Evolutionary conservation across 225 moss, liverwort and hornwort species (phyloP).

Genomic region (Asterella californica): DNA sequence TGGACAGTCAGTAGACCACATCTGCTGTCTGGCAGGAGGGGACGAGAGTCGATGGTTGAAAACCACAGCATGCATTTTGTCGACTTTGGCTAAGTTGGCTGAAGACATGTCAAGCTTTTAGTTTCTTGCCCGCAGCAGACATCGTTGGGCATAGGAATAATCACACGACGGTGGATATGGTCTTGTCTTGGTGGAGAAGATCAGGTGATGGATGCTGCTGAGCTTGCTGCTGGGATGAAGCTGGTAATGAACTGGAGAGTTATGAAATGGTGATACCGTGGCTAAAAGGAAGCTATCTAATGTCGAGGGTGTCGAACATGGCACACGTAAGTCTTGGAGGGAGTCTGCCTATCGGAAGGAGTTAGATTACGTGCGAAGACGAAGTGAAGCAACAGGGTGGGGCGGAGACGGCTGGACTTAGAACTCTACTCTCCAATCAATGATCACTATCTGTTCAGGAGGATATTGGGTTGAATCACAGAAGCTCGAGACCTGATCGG

Average conservation of each 20-base stretch:
- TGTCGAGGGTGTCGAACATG: background rate
- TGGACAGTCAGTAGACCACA: too few relatives aligned
- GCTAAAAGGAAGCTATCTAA: too few relatives aligned
- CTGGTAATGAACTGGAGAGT: background rate
- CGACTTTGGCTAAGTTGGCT: too few relatives aligned
- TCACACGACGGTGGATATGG: background rate
- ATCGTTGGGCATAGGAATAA: background rate
- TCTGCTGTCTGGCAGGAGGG: too few relatives aligned
- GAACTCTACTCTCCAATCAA: background rate
- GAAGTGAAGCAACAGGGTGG: background rate
- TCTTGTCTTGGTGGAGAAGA: background rate
- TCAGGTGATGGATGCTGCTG: background rate
- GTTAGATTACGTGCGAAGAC: background rate
- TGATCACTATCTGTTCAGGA: too few relatives aligned
- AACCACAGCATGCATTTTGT: too few relatives aligned
- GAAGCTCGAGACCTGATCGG: background rate
- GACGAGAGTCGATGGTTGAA: too few relatives aligned
- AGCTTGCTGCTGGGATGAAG: background rate
- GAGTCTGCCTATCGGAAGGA: background rate
- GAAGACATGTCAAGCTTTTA: background rate
- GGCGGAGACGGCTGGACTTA: background rate
- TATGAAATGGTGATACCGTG: background rate
- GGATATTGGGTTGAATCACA: background rate
- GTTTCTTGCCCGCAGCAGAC: background rate
- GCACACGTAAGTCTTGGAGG: background rate